These are phyloP conservation scores for Cucurbita argyrosperma DNA, from an alignment of 306 rosid genomes.

Conservation along the genomic window DNA sequence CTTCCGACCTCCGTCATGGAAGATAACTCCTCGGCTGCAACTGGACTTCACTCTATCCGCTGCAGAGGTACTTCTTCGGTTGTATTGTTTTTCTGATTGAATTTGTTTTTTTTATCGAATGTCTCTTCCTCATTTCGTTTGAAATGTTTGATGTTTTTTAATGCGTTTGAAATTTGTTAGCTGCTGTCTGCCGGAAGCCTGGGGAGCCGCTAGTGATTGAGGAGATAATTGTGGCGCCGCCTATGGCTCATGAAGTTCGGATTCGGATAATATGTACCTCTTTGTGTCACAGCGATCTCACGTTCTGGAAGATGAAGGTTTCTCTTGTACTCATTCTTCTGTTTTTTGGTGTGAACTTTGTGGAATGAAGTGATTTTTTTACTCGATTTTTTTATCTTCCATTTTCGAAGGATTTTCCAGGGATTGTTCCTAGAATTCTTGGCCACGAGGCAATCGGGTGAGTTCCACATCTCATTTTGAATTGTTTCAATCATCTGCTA, in stretches of 20 bases:
- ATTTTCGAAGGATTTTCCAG: slow-evolving; percentile 41
- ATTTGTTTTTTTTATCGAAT: neutral
- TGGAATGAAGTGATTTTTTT: neutral
- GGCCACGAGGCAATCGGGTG: slow-evolving; percentile 91
- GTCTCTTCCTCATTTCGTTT: neutral
- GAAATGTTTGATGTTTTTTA: neutral
- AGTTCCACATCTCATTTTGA: neutral
- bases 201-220: slow-evolving; percentile 54
- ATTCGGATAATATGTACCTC: slow-evolving; percentile 59
- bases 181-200: slow-evolving; percentile 52
- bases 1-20: neutral
- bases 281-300: slow-evolving; percentile 63
- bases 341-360: neutral
- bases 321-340: neutral
- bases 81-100: neutral
- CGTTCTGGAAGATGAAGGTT: slow-evolving; percentile 72
- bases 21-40: neutral
- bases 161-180: slow-evolving; percentile 13
- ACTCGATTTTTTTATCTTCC: neutral
- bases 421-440: slow-evolving; percentile 52
- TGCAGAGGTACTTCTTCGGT: neutral
- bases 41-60: neutral
- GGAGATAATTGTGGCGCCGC: slow-evolving; percentile 67
- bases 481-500: neutral
- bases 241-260: slow-evolving; percentile 57